Conservation (phyloP, 192 early-diverging fungal genomes). For the Coemansia sp. region DNA sequence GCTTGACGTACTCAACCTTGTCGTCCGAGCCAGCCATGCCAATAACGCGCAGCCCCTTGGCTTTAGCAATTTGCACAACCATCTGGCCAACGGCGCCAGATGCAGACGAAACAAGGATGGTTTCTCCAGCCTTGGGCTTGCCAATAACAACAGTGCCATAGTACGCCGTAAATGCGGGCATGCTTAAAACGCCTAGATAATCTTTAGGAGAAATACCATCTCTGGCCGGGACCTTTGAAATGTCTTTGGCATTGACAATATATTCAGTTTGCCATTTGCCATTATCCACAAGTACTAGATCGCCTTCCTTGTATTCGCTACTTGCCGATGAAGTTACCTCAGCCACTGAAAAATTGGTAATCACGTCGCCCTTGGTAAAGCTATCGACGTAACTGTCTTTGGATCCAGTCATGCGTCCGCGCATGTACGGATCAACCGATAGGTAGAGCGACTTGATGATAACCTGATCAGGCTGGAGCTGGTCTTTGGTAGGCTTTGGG, state of each 20-base stretch:
- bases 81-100: conserved; percentile 75
- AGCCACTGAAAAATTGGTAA: conserved; percentile 58
- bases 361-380: conserved; percentile 58
- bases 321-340: conserved; percentile 65
- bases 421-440: conserved; percentile 76
- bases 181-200: conserved; percentile 65
- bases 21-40: conserved; percentile 82
- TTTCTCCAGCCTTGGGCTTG: conserved; percentile 78
- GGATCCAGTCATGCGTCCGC: conserved; percentile 61
- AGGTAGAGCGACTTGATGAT: conserved; percentile 65
- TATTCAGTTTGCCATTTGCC: conserved; percentile 58
- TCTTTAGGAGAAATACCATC: conserved; percentile 7
- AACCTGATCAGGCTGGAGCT: conserved; percentile 22
- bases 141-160: conserved; percentile 60
- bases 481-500: conserved; percentile 15
- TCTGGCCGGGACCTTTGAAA: conserved; percentile 26
- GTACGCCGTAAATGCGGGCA: conserved; percentile 82
- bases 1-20: conserved; percentile 71
- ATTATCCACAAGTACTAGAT: conserved; percentile 76
- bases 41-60: conserved; percentile 74
- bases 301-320: conserved; percentile 59
- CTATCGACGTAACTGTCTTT: conserved; percentile 59
- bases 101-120: conserved; percentile 77
- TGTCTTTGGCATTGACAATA: conserved; percentile 55
- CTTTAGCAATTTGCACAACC: conserved; percentile 78